A percentile compares a stretch with the other conserved stretches of the same genome.
Evolutionary conservation across 768 basidiomycete genomes (phyloP).

Genomic region (Trametes cinnabarina): DNA sequence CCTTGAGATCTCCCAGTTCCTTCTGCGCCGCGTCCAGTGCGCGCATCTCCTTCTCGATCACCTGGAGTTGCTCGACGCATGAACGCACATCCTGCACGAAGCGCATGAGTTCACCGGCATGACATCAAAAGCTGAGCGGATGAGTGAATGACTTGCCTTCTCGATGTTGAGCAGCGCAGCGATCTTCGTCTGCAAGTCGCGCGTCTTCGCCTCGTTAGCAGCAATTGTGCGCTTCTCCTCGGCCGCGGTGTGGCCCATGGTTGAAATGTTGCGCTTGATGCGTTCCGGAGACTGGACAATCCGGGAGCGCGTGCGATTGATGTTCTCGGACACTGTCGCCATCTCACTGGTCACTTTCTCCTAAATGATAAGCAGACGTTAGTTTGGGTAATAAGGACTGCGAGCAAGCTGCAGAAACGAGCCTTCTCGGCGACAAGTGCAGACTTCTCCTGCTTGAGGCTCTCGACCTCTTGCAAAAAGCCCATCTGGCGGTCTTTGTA

Average conservation of each 20-base stretch:
- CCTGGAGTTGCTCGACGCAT: constrained; percentile 74
- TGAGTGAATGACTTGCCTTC: constrained; percentile 45
- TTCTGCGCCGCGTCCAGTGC: constrained; percentile 65
- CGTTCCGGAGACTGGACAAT: constrained; percentile 92
- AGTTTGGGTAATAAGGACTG: background rate
- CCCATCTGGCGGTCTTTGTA: constrained; percentile 63
- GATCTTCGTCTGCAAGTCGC: constrained; percentile 76
- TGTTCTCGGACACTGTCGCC: constrained; percentile 54
- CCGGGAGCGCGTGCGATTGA: constrained; percentile 62
- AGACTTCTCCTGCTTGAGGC: constrained; percentile 70
- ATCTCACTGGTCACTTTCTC: constrained; percentile 64
- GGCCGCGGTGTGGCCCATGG: constrained; percentile 65
- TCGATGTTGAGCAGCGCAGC: constrained; percentile 70
- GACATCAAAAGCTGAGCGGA: background rate
- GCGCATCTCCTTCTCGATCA: constrained; percentile 64
- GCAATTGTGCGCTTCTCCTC: constrained; percentile 71
- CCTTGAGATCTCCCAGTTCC: constrained; percentile 64
- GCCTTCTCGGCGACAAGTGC: constrained; percentile 64
- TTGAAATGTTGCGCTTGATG: constrained; percentile 75
- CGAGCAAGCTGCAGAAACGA: constrained; percentile 9
- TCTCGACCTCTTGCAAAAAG: constrained; percentile 64
- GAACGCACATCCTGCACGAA: constrained; percentile 59
- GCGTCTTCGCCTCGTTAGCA: constrained; percentile 66
- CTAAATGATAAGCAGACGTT: constrained; percentile 30
- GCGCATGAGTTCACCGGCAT: background rate